Conservation (phyloP, 2,329 filamentous ascomycete species). For the Bipolaris victoriae region DNA sequence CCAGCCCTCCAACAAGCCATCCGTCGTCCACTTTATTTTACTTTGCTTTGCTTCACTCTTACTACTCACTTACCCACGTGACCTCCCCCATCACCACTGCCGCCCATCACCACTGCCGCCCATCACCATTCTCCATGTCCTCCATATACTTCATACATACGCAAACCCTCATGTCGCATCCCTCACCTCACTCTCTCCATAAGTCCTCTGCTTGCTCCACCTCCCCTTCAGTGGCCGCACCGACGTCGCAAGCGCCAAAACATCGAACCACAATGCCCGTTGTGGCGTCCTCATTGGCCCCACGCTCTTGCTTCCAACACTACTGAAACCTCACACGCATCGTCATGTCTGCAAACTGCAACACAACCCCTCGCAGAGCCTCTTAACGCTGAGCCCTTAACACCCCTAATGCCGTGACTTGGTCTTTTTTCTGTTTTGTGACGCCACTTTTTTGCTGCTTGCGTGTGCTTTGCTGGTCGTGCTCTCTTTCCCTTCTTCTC, state of each 20-base stretch:
- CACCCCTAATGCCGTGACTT: constrained; percentile 30
- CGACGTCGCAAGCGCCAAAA: constrained; percentile 33
- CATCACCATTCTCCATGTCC: too few relatives aligned
- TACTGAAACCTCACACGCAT: constrained; percentile 45
- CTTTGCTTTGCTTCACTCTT: not conserved
- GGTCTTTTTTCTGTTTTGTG: constrained; percentile 16
- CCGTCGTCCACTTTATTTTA: not conserved
- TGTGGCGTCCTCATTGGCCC: constrained; percentile 37
- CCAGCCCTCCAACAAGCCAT: constrained; percentile 1
- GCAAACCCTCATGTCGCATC: constrained; percentile 1
- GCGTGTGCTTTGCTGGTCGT: constrained; percentile 20
- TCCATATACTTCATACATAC: not conserved
- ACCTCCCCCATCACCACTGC: not conserved
- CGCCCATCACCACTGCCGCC: not conserved
- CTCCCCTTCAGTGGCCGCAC: constrained; percentile 4
- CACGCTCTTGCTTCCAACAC: constrained; percentile 39
- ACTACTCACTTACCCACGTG: not conserved
- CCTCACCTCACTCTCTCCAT: too few relatives aligned
- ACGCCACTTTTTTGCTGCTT: constrained; percentile 12
- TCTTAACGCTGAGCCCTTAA: constrained; percentile 34
- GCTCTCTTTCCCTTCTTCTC: constrained; percentile 23
- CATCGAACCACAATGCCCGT: constrained; percentile 32
- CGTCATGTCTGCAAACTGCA: constrained; percentile 36
- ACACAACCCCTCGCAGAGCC: constrained; percentile 37
- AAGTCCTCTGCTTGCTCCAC: constrained; percentile 1